A percentile compares a stretch with the other conserved stretches of the same genome.
Conservation (phyloP, 306 rosid genomes). For the Sphenostylis stenocarpa region DNA sequence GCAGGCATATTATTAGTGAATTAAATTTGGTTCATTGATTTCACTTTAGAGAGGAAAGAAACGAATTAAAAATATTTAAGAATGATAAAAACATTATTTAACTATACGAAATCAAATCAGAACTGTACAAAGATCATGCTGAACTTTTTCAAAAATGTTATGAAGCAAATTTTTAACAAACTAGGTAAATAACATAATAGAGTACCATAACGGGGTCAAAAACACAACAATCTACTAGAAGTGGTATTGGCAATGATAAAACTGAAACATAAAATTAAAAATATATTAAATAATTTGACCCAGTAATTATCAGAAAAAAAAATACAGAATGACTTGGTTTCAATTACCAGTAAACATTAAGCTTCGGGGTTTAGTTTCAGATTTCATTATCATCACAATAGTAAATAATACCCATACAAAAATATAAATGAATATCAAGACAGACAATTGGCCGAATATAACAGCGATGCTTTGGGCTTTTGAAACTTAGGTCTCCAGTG, state of each 20-base stretch:
- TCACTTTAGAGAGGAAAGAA: background rate
- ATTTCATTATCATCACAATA: background rate
- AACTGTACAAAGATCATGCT: background rate
- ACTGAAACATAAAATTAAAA: background rate
- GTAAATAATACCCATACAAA: background rate
- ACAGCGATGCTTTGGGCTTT: background rate
- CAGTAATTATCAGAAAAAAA: background rate
- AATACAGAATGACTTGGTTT: background rate
- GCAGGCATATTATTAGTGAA: background rate
- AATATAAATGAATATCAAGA: constrained; percentile 1
- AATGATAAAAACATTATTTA: background rate
- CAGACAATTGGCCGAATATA: background rate
- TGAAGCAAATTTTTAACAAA: background rate
- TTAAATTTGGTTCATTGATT: background rate
- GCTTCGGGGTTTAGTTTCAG: background rate
- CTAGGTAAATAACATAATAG: background rate
- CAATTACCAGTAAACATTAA: background rate
- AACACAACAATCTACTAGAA: background rate
- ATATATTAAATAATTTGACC: background rate
- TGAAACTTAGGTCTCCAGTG: background rate
- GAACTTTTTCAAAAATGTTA: background rate
- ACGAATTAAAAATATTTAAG: background rate
- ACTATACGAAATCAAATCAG: background rate
- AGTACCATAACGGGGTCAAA: background rate
- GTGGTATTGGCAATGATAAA: background rate